Evolutionary conservation across 192 early-diverging fungal species (phyloP).

Genomic region (Pilobolus umbonatus): DNA sequence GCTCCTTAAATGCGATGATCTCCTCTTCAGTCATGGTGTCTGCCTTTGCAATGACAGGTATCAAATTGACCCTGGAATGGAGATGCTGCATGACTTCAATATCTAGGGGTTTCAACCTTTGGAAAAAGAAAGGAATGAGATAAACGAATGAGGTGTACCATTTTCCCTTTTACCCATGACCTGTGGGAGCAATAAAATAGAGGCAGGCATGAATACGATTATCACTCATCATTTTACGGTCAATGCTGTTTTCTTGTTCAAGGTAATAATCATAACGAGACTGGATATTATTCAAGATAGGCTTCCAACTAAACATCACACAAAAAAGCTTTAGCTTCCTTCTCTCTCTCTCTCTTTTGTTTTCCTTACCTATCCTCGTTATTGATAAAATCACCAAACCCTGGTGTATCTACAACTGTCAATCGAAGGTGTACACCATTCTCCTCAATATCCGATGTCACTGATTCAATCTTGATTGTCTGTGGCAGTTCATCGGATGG

Average conservation of each 20-base stretch:
- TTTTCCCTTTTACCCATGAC: slow-evolving; percentile 83
- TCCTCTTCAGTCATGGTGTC: slow-evolving; percentile 87
- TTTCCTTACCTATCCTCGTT: slow-evolving; percentile 82
- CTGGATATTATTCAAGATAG: slow-evolving; percentile 93
- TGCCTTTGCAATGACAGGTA: slow-evolving; percentile 86
- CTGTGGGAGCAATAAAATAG: slow-evolving; percentile 97
- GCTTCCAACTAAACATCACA: slow-evolving; percentile 78
- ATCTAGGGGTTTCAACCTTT: slow-evolving; percentile 79
- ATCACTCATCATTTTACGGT: slow-evolving; percentile 84
- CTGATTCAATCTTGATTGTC: slow-evolving; percentile 74
- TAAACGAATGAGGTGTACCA: slow-evolving; percentile 10
- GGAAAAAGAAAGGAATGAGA: slow-evolving; percentile 1
- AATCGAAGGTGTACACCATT: slow-evolving; percentile 91
- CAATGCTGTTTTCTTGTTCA: slow-evolving; percentile 89
- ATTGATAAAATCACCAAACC: slow-evolving; percentile 98
- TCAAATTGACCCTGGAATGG: slow-evolving; percentile 82
- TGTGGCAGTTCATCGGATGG: slow-evolving; percentile 61
- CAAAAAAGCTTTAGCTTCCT: neutral
- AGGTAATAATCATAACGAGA: slow-evolving; percentile 91
- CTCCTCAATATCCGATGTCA: slow-evolving; percentile 92
- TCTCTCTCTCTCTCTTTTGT: neutral
- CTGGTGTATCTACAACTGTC: slow-evolving; percentile 95
- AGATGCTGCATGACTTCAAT: slow-evolving; percentile 95
- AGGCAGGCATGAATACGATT: slow-evolving; percentile 92
- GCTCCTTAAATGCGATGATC: slow-evolving; percentile 77